Conservation (phyloP, 2,329 filamentous ascomycete genomes). For the Colletotrichum kahawae region DNA sequence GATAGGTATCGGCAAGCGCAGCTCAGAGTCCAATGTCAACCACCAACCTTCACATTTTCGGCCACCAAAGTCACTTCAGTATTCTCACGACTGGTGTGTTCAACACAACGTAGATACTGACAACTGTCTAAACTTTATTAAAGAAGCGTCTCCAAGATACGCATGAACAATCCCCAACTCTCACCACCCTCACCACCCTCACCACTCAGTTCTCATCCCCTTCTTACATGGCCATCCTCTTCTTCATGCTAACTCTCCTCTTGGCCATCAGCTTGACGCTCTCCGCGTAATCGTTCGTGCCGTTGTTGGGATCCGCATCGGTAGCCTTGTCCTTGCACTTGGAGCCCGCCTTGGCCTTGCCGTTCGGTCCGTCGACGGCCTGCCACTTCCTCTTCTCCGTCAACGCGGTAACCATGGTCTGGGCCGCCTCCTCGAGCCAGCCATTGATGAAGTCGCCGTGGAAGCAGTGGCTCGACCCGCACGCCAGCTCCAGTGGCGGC, state of each 20-base stretch:
- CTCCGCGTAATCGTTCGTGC: conserved; percentile 38
- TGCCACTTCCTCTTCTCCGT: conserved; percentile 23
- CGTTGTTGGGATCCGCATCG: conserved; percentile 40
- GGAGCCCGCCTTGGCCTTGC: conserved; percentile 28
- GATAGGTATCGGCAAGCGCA: background rate
- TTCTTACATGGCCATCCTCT: background rate
- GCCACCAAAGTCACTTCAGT: background rate
- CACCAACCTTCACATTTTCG: background rate
- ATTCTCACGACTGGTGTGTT: background rate
- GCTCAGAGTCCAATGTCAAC: background rate
- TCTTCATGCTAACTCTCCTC: background rate
- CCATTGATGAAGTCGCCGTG: conserved; percentile 53
- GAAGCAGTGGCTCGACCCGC: conserved; percentile 41
- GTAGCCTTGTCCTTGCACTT: conserved; percentile 32
- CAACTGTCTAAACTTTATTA: background rate
- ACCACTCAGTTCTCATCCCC: background rate
- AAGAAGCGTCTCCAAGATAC: background rate
- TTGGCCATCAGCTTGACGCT: conserved; percentile 24
- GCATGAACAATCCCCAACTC: background rate
- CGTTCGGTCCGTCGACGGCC: conserved; percentile 35
- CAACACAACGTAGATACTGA: background rate
- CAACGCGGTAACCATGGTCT: conserved; percentile 42
- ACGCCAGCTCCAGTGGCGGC: conserved; percentile 48
- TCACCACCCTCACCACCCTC: background rate
- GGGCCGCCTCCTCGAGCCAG: conserved; percentile 44